Percentiles rank a stretch among this genome's conserved stretches.
Conservation (phyloP, 2,329 filamentous ascomycete genomes). For the Aschersonia sp. region DNA sequence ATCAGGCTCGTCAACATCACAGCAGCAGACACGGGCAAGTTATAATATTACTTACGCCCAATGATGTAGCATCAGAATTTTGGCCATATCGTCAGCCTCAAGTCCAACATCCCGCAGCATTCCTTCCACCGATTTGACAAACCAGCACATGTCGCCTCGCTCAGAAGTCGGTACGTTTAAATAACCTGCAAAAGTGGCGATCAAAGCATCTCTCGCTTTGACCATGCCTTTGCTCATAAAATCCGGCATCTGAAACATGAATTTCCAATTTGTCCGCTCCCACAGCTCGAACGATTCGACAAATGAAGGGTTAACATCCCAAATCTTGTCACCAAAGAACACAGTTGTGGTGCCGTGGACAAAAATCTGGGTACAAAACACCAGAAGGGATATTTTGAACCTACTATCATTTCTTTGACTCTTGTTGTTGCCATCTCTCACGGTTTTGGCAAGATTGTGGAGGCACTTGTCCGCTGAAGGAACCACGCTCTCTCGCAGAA, state of each 20-base stretch:
- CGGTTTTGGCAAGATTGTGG: not conserved
- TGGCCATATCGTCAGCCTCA: not conserved
- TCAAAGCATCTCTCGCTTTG: not conserved
- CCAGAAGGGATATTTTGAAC: not conserved
- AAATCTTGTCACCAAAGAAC: not conserved
- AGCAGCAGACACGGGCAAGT: not conserved
- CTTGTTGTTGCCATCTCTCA: not conserved
- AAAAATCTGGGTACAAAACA: not conserved
- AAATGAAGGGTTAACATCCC: not conserved
- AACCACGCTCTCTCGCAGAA: not conserved
- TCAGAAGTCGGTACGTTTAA: not conserved
- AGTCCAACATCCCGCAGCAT: not conserved
- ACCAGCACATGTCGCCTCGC: not conserved
- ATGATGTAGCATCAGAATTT: not conserved
- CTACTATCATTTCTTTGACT: no score
- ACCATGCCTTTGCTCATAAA: not conserved
- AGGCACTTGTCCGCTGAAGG: not conserved
- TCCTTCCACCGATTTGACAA: not conserved
- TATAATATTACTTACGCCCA: not conserved
- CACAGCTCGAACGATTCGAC: not conserved
- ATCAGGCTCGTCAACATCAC: not conserved
- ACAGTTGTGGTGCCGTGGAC: not conserved
- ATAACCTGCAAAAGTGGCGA: not conserved
- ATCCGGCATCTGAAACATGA: not conserved
- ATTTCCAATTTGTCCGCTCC: conserved; percentile 1